phyloP scores from a whole-genome alignment of 441 rosid species.

The Theobroma grandiflorum region DNA sequence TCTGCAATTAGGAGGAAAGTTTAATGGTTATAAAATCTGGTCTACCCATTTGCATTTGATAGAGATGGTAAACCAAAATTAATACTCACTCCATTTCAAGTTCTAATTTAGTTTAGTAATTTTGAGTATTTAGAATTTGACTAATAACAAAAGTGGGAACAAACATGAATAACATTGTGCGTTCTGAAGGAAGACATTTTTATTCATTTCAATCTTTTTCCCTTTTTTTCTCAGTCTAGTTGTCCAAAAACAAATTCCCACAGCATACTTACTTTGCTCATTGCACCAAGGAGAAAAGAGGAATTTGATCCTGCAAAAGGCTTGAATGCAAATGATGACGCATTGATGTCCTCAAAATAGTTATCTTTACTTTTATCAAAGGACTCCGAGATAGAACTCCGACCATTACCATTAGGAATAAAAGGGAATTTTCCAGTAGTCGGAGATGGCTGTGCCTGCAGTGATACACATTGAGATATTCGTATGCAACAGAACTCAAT shows the following conservation, averaged over 20 bases:
- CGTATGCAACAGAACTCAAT: background rate
- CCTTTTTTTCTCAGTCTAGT: background rate
- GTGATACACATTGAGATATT: constrained; percentile 24
- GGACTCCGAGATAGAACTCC: constrained; percentile 45
- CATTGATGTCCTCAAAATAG: constrained; percentile 61
- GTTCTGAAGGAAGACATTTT: background rate
- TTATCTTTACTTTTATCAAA: constrained; percentile 63
- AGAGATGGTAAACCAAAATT: too few species aligned
- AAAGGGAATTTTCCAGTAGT: constrained; percentile 91
- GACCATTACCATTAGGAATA: constrained; percentile 49
- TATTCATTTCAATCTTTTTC: background rate
- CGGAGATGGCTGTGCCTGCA: constrained; percentile 97
- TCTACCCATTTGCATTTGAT: too few species aligned
- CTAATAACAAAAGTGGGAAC: background rate
- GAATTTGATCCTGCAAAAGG: constrained; percentile 61
- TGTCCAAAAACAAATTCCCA: background rate
- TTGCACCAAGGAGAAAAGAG: constrained; percentile 57
- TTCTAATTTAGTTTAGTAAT: background rate
- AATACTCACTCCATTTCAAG: background rate
- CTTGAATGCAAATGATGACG: constrained; percentile 82
- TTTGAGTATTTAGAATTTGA: constrained; percentile 12
- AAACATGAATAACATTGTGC: background rate
- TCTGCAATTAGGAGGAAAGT: constrained; percentile 32
- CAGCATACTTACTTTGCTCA: constrained; percentile 54
- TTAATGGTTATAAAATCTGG: background rate